Base-by-base conservation (phyloP, 106 monocot species). In the Dioscorea zingiberensis region DNA sequence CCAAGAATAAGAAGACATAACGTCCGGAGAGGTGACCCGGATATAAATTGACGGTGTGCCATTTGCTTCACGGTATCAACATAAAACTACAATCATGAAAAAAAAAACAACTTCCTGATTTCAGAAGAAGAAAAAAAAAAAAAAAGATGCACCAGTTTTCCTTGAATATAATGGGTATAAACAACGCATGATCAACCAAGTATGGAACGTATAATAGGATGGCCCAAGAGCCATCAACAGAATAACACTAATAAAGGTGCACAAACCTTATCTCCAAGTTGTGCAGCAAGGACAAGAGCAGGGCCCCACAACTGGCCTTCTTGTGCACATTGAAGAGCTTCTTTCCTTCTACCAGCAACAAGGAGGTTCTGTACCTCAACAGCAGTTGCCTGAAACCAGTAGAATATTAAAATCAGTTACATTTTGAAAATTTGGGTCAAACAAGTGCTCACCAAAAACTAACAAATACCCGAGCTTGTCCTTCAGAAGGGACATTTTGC, bases 241-340 rank as follows among this genome's bases (percentile, higher is more conserved):
- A 55, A 25, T 24, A 54, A 55, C 28, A 15, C 28, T 10, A 60
- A 68, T 12, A 30, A 74, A 62, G 46, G 8, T 23, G 63, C 18
- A 71, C 69, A 69, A 67, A 98, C 97, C 85, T 98, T 80, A 26
- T 93, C 84, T 49, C 98, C 98, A 65, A 98, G 80, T 55, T 89
- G 98, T 58, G 84, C 79, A 18, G 98, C 88, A 76, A 98, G 98
- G 65, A 98, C 86, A 78, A 98, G 79, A 63, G 98, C 92, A 71
- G 86, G 89, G 7, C 98, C 98, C 98, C 98, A 98, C 68, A 98
- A 70, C 62, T 84, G 80, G 74, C 98, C 98, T 57, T 98, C 98
- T 70, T 98, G 93, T 48, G 98, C 98, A 81, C 61, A 67, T 60
- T 93, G 82, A 57, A 98, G 80, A 58, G 98, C 98, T 67, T 99